Conservation (phyloP, 192 early-diverging fungal species). For the Gorgonomyces haynaldii region DNA sequence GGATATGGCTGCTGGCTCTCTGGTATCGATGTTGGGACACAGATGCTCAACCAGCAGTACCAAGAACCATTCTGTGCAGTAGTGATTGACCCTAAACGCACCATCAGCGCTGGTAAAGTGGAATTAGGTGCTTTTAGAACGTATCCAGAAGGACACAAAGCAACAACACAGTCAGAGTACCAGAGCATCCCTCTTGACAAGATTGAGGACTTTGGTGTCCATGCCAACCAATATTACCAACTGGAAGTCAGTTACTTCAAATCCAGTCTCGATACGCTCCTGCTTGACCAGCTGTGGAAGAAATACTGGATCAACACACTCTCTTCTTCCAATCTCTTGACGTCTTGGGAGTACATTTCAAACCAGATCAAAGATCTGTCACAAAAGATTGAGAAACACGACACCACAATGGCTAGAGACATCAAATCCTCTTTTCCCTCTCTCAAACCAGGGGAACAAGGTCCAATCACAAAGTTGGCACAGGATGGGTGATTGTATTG, state of each 20-base stretch:
- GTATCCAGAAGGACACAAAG: conserved; percentile 62
- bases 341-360: conserved; percentile 73
- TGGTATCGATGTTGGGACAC: conserved; percentile 94
- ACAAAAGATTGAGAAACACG: conserved; percentile 71
- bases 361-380: conserved; percentile 73
- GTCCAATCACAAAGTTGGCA: conserved; percentile 54
- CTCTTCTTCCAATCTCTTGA: conserved; percentile 79
- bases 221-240: conserved; percentile 80
- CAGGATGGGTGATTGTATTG: conserved; percentile 45
- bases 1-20: conserved; percentile 99
- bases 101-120: conserved; percentile 91
- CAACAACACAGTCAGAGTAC: conserved; percentile 39
- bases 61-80: conserved; percentile 93
- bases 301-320: conserved; percentile 98
- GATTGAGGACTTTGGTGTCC: conserved; percentile 97
- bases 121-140: conserved; percentile 98
- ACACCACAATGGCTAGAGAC: conserved; percentile 34
- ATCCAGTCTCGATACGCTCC: conserved; percentile 69
- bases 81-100: conserved; percentile 95
- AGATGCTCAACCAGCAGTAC: conserved; percentile 88
- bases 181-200: conserved; percentile 88
- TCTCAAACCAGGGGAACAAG: conserved; percentile 42
- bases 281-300: conserved; percentile 90
- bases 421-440: background rate
- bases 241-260: conserved; percentile 89